These are phyloP conservation scores for Diaporthe ampelina DNA, from an alignment of 2,329 filamentous ascomycete genomes.

Conservation along the genomic window DNA sequence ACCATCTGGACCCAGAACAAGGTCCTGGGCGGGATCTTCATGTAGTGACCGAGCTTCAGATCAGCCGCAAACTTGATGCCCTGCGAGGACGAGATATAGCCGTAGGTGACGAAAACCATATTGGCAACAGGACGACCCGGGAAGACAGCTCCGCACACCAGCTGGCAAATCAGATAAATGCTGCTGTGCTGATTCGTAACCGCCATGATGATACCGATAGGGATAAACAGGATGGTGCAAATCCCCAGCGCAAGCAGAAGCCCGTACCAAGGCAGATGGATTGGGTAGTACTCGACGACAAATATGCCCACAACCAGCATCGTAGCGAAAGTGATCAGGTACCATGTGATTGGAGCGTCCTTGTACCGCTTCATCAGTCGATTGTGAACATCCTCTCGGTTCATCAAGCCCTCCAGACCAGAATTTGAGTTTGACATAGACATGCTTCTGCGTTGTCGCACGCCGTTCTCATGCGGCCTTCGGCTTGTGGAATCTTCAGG, in stretches of 20 bases:
- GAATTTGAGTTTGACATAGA: constrained; percentile 54
- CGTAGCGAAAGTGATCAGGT: constrained; percentile 78
- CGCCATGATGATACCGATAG: constrained; percentile 93
- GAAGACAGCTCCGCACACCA: constrained; percentile 86
- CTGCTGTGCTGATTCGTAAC: constrained; percentile 91
- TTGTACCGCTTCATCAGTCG: constrained; percentile 86
- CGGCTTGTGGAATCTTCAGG: constrained; percentile 37
- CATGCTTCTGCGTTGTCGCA: constrained; percentile 25
- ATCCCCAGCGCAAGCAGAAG: constrained; percentile 83
- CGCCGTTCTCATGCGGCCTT: constrained; percentile 19
- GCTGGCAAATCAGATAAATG: constrained; percentile 88
- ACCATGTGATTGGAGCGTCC: constrained; percentile 87
- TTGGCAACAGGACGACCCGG: constrained; percentile 89
- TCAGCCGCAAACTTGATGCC: constrained; percentile 91
- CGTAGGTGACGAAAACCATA: constrained; percentile 94
- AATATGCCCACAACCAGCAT: constrained; percentile 88
- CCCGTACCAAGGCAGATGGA: constrained; percentile 90
- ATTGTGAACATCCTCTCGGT: constrained; percentile 85
- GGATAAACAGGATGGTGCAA: constrained; percentile 86
- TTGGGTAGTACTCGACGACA: constrained; percentile 86
- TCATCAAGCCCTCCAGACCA: constrained; percentile 69
- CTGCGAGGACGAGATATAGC: constrained; percentile 89
- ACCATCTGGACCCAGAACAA: constrained; percentile 84
- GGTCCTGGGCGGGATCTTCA: constrained; percentile 87
- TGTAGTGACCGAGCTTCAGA: constrained; percentile 88